These are phyloP conservation scores for Rubia balearica DNA, from an alignment of 305 asterid genomes.

Conservation along the genomic window DNA sequence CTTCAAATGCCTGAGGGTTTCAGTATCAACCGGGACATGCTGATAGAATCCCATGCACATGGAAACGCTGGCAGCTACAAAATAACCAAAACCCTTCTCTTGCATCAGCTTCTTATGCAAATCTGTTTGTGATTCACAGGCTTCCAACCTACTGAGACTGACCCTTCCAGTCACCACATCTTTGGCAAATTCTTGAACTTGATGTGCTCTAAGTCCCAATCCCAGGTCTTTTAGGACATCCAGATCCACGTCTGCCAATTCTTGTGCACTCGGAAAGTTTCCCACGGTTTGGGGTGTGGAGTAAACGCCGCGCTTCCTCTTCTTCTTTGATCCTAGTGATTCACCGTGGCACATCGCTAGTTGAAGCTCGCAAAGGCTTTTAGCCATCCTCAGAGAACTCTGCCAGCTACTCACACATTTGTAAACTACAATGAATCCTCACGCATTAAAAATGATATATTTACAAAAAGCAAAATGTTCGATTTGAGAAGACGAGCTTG, in stretches of 20 bases:
- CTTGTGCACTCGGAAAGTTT: constrained; percentile 15
- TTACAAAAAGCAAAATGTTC: too few species aligned
- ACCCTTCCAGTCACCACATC: not conserved
- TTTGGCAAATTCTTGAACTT: constrained; percentile 7
- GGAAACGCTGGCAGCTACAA: constrained; percentile 4
- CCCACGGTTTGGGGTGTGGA: not conserved
- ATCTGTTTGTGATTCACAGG: not conserved
- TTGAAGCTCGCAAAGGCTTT: constrained; percentile 10
- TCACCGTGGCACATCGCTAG: not conserved
- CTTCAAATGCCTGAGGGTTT: constrained; percentile 7
- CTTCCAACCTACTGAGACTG: not conserved
- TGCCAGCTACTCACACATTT: not conserved
- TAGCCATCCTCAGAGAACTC: constrained; percentile 9
- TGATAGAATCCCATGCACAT: constrained; percentile 14
- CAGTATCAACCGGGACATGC: constrained; percentile 10
- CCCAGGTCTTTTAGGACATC: not conserved
- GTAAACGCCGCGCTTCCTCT: not conserved
- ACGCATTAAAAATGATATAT: too few species aligned
- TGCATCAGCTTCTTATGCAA: constrained; percentile 4
- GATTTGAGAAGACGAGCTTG: too few species aligned
- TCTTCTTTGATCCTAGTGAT: not conserved
- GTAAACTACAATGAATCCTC: too few species aligned
- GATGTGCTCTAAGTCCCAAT: not conserved
- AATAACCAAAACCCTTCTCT: constrained; percentile 11
- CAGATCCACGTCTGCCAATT: constrained; percentile 5